Evolutionary conservation across 1,139 yeast species (phyloP).

Genomic region (Hyphopichia fennica): DNA sequence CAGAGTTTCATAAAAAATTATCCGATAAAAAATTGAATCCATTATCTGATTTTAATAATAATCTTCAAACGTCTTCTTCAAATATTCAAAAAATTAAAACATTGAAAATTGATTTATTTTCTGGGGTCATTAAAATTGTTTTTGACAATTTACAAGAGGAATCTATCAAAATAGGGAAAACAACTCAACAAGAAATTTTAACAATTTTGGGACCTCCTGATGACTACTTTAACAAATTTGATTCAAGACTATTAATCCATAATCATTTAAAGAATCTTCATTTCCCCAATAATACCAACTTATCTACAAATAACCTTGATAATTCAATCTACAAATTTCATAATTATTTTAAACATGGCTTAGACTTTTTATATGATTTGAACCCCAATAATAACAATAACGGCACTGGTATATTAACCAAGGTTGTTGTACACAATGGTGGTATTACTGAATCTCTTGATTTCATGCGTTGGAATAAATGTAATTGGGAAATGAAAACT

Average conservation of each 20-base stretch:
- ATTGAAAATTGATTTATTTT: conserved; percentile 11
- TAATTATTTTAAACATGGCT: conserved; percentile 54
- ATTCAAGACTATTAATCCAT: conserved; percentile 45
- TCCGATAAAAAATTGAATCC: background rate
- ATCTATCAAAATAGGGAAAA: conserved; percentile 32
- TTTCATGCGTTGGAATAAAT: conserved; percentile 51
- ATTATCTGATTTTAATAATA: background rate
- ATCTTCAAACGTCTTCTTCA: background rate
- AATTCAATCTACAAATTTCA: conserved; percentile 44
- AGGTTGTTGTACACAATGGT: conserved; percentile 52
- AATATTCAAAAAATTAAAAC: conserved; percentile 3
- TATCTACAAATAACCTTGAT: conserved; percentile 9
- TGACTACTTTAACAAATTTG: conserved; percentile 50
- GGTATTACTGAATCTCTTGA: conserved; percentile 46
- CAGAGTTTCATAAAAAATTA: conserved; percentile 15
- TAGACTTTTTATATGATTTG: conserved; percentile 53
- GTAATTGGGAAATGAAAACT: conserved; percentile 35
- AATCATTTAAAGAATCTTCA: conserved; percentile 20
- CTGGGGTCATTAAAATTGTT: conserved; percentile 12
- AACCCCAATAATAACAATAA: conserved; percentile 18
- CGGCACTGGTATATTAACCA: conserved; percentile 32
- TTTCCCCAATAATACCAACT: background rate
- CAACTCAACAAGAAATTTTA: conserved; percentile 52
- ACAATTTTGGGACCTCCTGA: conserved; percentile 57
- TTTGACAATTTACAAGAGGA: conserved; percentile 6